phyloP scores from a whole-genome alignment of 495 filamentous ascomycete genomes.

The Polyplosphaeria fusca region DNA sequence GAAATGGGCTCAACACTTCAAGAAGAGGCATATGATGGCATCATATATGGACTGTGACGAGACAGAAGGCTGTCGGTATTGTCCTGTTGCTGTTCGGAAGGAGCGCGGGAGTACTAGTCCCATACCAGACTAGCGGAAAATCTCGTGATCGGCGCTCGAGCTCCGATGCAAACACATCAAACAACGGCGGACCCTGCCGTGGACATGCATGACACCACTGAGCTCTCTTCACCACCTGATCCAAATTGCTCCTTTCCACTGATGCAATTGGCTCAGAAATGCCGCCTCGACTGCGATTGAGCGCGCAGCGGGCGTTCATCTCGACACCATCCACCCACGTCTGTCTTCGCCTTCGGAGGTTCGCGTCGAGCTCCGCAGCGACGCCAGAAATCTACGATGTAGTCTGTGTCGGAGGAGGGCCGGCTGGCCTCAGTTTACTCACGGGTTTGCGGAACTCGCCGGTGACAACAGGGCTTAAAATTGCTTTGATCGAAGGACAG shows the following conservation, averaged over 20 bases:
- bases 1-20: too few relatives aligned
- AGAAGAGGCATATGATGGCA: too few relatives aligned
- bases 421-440: conserved; percentile 84
- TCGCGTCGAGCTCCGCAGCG: conserved; percentile 19
- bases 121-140: too few relatives aligned
- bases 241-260: conserved; percentile 3
- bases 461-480: conserved; percentile 68
- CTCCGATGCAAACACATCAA: conserved; percentile 1
- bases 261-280: conserved; percentile 19
- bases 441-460: conserved; percentile 77
- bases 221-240: not conserved
- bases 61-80: too few relatives aligned
- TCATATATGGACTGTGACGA: too few relatives aligned
- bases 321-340: not conserved
- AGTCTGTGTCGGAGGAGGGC: conserved; percentile 94
- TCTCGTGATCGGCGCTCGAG: not conserved
- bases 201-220: conserved; percentile 14
- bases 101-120: too few relatives aligned
- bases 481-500: conserved; percentile 88
- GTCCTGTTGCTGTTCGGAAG: too few relatives aligned
- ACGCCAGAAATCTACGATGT: conserved; percentile 78
- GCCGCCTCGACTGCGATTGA: conserved; percentile 27
- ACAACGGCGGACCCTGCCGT: not conserved
- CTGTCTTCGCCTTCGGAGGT: conserved; percentile 11
- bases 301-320: conserved; percentile 1